Conservation (phyloP, 306 rosid genomes). For the Malus orientalis region DNA sequence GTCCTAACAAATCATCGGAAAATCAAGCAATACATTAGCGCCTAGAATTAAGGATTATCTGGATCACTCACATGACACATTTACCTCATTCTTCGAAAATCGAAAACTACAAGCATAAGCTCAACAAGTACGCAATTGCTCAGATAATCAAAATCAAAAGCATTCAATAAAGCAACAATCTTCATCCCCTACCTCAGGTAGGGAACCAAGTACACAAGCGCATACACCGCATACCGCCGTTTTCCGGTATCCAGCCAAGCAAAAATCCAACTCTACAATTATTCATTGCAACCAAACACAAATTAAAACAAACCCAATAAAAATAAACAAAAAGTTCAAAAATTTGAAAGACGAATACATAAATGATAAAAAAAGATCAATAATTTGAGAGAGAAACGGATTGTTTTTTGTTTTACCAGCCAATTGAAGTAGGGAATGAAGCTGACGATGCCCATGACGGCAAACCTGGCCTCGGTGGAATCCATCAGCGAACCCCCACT, state of each 20-base stretch:
- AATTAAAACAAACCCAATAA: background rate
- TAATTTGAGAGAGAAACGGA: background rate
- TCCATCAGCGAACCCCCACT: constrained; percentile 39
- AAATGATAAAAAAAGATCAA: background rate
- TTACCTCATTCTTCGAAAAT: background rate
- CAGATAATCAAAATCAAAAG: too few species aligned
- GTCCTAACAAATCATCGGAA: constrained; percentile 40
- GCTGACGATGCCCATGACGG: constrained; percentile 72
- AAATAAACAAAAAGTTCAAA: background rate
- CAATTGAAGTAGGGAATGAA: constrained; percentile 96
- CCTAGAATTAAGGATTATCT: too few species aligned
- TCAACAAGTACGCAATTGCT: background rate
- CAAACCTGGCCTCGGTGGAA: constrained; percentile 61
- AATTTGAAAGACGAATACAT: too few species aligned
- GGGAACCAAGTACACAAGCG: constrained; percentile 77
- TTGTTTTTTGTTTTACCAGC: constrained; percentile 40
- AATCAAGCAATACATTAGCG: background rate
- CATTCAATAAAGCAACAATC: too few species aligned
- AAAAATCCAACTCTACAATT: constrained; percentile 76
- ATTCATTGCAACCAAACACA: background rate
- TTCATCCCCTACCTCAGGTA: constrained; percentile 45
- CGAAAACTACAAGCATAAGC: background rate
- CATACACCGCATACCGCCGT: constrained; percentile 65
- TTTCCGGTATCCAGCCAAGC: constrained; percentile 83
- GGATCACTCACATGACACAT: background rate